These are phyloP conservation scores for Trichoderma koningiopsis DNA, from an alignment of 2,329 filamentous ascomycete genomes.

Conservation along the genomic window DNA sequence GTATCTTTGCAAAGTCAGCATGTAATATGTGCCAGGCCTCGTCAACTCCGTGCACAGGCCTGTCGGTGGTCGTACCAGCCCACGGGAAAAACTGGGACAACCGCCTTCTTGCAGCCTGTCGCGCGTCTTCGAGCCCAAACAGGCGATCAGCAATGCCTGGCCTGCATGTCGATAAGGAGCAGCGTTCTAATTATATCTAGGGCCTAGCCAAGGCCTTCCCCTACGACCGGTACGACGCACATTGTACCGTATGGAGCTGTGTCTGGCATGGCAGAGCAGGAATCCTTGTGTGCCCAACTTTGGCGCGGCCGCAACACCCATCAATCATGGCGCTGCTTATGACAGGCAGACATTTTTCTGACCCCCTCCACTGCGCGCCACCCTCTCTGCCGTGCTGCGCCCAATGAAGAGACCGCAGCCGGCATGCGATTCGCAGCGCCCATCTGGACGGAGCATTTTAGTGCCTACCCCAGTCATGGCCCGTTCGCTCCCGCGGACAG, in stretches of 20 bases:
- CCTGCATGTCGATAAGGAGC: constrained; percentile 16
- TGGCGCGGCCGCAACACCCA: constrained; percentile 22
- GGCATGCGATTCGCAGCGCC: constrained; percentile 20
- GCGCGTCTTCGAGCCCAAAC: constrained; percentile 11
- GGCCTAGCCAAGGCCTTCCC: constrained; percentile 2
- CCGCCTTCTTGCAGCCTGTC: neutral
- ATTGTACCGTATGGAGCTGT: neutral
- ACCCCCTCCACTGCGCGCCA: constrained; percentile 13
- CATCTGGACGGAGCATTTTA: constrained; percentile 25
- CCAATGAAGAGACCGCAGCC: constrained; percentile 15
- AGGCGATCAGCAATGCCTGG: constrained; percentile 14
- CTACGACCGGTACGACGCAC: constrained; percentile 13
- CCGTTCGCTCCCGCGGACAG: constrained; percentile 26
- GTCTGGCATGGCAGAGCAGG: constrained; percentile 7
- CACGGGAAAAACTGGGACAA: constrained; percentile 1
- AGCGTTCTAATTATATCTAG: constrained; percentile 24
- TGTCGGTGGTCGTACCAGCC: neutral
- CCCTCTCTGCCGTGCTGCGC: constrained; percentile 11
- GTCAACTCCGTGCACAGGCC: neutral
- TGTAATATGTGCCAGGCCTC: neutral
- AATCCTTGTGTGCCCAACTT: constrained; percentile 24
- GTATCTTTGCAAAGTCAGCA: neutral
- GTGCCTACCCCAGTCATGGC: constrained; percentile 24
- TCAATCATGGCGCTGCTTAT: constrained; percentile 21
- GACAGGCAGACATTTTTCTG: constrained; percentile 11